Base-by-base conservation (phyloP, 805 yeast genomes). In the Hanseniaspora occidentalis region DNA sequence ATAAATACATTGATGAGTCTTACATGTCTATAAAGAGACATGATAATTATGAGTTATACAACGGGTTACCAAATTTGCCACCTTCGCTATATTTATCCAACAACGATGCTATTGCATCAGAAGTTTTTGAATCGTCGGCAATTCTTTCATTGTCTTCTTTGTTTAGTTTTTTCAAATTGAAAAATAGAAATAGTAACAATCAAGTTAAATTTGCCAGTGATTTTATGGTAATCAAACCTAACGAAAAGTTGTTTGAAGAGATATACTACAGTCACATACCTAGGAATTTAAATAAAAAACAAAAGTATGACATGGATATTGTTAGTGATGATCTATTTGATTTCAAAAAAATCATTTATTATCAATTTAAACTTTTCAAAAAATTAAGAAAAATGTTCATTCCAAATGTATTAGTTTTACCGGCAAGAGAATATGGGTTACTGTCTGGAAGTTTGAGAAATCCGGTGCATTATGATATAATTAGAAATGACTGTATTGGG, bases 161-260 rank as follows among this genome's bases (percentile, higher is more conserved):
- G 11, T 43, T 44, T 9, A 41, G 40, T 20, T 29, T 18, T 29
- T 14, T 29, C 3, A n/a, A n/a, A 10, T n/a, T 8, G 8, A 9
- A 14, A 6, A 11, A n/a, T 6, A 11, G 16, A 4, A 10, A 20
- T 27, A 45, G 42, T 10, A 40, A 54, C 9, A 58, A 64, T 36
- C 53, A 57, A 37, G 50, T 56, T 19, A 46, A 49, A 13, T 50
- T 61, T 35, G 60, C 66, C 0, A 65, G 69, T 34, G 73, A 72
- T 45, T 52, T 79, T 5, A 77, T 79, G 78, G 79, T 78, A 6
- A 58, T 77, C n/a, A 65, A 61, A 31, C 84, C 84, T 3, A 61
- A 61, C 4, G 37, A 42, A 6, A 46, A 50, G 23, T 33, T 50
- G 4, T 66, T 56, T 44, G 39, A 52, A 6, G 43, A 39, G 8